Base-by-base conservation (phyloP, 1,284 basidiomycete genomes). In the Cryptococcus floricola region DNA sequence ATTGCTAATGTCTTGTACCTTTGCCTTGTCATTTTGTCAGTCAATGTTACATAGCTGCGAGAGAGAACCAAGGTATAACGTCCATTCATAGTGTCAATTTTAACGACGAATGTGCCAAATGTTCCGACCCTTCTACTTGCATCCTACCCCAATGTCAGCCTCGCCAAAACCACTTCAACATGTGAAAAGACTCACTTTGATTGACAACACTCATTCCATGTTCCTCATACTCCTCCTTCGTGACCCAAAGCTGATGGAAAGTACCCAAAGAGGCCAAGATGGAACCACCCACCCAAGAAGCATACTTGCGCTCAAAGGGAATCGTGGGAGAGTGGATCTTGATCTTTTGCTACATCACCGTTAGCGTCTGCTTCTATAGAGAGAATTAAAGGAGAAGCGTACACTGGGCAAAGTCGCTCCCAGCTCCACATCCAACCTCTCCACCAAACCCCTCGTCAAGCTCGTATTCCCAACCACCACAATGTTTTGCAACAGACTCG, bases 211-310 rank as follows among this genome's bases (percentile, higher is more conserved):
- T 60, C 62, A 73, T 67, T 6, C 77, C 77, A 59, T 76, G 71
- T 54, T 77, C 89, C 82, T 89, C 84, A 86, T 89, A 94, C 70
- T 95, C 91, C 73, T 93, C 90, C 69, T 82, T 85, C 70, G 89
- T 91, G 68, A 94, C 90, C 91, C 91, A 94, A 39, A 94, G 78
- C 69, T 97, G 93, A 76, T 98, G 93, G 83, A 97, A 98, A 14
- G 92, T 95, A 28, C 94, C 94, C 68, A 97, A 78, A 69, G 89
- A 92, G 0, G 88, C 91, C 53, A 97, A 81, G 63, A 97, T 93
- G 63, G 89, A 91, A 27, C 93, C 93, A 16, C 93, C 93, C 8
- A 98, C 80, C 94, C 94, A 98, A 16, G 87, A 86, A 12, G 90
- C 87, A 72, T 90, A 95, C 58, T 87, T 83, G 48, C 93, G 83